Evolutionary conservation across 345 rosid species (phyloP), one percentile per base, ranked within the genome.

Genomic region (Lepidium aucheri): DNA sequence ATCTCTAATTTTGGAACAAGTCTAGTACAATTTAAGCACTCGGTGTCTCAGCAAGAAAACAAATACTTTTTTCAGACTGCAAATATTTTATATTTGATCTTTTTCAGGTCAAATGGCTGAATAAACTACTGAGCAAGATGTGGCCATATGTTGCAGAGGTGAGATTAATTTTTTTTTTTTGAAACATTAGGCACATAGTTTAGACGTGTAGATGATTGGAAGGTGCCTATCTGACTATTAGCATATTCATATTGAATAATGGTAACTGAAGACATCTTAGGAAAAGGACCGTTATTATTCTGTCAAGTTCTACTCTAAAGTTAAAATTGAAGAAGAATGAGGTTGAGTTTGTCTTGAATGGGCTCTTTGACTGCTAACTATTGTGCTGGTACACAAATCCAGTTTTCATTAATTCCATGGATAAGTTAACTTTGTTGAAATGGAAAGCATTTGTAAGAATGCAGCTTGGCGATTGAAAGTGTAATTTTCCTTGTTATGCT

Each of bases 61-160:
- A 59, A 38, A 53, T 15, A 2, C 6, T 26, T 26, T 6, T 33
- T 45, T 34, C 14, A 12, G 16, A 9, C 28, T 20, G 52, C 6
- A 20, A 61, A 49, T 42, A 33, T 60, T 13, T 38, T 60, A 2
- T 53, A 34, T 14, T 47, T 61, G 40, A 53, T 70, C 69, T 30
- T 69, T 33, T 69, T 46, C 84, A 95, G 99, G 99, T 95, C 78
- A 91, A 95, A 78, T 95, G 99, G 99, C 51, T 95, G 84, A 95
- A 95, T 83, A 95, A 89, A 81, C 87, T 83, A 75, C 80, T 95
- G 69, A 67, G 83, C 85, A 95, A 91, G 80, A 70, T 95, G 70
- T 95, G 99, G 99, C 99, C 99, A 44, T 95, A 68, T 76, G 66
- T 95, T 57, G 97, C 98, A n/a, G 97, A 91, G 72, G 99, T 89